These are phyloP conservation scores for Hibiscus mutabilis DNA, from an alignment of 345 rosid genomes.

Conservation along the genomic window DNA sequence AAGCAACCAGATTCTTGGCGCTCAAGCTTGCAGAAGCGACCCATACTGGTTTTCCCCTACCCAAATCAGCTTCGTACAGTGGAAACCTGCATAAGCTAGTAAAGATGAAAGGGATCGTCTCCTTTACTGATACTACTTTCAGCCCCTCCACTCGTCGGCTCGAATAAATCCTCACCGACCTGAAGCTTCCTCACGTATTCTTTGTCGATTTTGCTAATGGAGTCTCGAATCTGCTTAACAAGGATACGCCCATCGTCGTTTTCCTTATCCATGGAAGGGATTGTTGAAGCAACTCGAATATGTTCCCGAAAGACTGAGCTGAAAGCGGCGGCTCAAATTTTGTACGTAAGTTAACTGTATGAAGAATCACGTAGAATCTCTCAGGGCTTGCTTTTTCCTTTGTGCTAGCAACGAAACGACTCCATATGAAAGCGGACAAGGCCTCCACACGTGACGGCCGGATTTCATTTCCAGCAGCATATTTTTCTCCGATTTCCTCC, in stretches of 20 bases:
- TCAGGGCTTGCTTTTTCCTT: background rate
- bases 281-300: background rate
- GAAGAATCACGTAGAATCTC: constrained; percentile 1
- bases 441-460: constrained; percentile 13
- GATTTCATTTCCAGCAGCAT: background rate
- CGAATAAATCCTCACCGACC: background rate
- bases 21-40: background rate
- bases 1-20: background rate
- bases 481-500: background rate
- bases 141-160: too few relatives aligned
- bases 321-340: background rate
- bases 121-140: too few relatives aligned
- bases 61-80: constrained; percentile 1
- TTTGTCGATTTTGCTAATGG: background rate
- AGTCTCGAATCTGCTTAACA: background rate
- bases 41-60: constrained; percentile 7
- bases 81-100: constrained; percentile 6
- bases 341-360: constrained; percentile 28
- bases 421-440: background rate
- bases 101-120: background rate
- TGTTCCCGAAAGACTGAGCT: constrained; percentile 1
- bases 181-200: constrained; percentile 1
- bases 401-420: background rate
- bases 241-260: background rate
- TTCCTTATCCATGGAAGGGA: background rate